These are phyloP conservation scores for Cucurbita pepo DNA, from an alignment of 306 rosid genomes.

Conservation along the genomic window DNA sequence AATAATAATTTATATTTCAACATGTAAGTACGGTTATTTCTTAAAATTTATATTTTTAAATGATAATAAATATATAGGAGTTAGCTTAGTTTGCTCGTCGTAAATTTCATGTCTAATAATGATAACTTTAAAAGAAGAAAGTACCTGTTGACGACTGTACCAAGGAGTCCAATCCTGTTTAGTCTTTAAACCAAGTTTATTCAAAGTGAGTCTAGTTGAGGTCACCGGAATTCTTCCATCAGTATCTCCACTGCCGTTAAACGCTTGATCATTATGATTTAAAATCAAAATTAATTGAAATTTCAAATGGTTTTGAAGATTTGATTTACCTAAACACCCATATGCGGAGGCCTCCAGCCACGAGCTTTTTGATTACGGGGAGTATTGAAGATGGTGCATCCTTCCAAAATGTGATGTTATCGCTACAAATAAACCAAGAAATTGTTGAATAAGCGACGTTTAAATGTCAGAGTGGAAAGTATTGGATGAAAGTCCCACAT, in stretches of 20 bases:
- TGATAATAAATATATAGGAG: no score
- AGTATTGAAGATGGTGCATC: conserved; percentile 55
- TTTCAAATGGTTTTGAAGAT: neutral
- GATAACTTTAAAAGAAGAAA: no score
- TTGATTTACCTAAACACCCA: conserved; percentile 61
- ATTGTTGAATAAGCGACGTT: neutral
- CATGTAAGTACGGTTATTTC: no score
- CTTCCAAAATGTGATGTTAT: conserved; percentile 34
- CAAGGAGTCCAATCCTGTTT: conserved; percentile 35
- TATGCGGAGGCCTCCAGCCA: conserved; percentile 52
- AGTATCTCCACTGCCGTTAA: conserved; percentile 25
- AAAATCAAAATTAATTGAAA: neutral
- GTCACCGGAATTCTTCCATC: conserved; percentile 41
- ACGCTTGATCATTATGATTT: no score
- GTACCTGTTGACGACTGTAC: conserved; percentile 26
- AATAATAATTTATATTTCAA: no score
- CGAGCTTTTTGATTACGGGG: conserved; percentile 47
- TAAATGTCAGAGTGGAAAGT: no score
- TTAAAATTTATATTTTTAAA: no score
- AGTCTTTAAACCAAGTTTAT: conserved; percentile 23
- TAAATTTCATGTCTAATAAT: no score
- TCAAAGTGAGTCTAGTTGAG: conserved; percentile 25
- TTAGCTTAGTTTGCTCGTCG: no score
- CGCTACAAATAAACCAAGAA: conserved; percentile 8
- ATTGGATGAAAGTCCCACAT: no score